Evolutionary conservation across 768 basidiomycete genomes (phyloP), one percentile per base, ranked within the genome.

Genomic region (Tubosaeta sp.): DNA sequence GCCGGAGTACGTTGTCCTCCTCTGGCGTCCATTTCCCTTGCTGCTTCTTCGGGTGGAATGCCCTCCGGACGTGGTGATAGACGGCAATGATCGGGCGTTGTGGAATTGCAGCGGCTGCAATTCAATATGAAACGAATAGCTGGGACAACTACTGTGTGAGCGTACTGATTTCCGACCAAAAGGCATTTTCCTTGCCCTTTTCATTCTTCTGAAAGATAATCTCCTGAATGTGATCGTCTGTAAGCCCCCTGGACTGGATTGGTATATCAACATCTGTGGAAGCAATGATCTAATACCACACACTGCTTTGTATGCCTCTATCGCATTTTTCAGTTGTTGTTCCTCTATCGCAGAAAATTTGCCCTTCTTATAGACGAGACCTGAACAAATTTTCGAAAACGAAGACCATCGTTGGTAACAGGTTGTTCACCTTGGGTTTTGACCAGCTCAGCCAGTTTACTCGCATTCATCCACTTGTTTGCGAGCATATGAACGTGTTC

Each of bases 291-390:
- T 27, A 19, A 50, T 48, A 43, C 16, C 17, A 72, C 83, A 44
- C 59, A 87, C 88, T 17, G 67, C 59, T 49, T 78, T 77, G 63
- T 84, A 90, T 9, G 71, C 67, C 51, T 85, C 82, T 33, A 92
- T 82, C 7, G 88, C 89, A 13, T 68, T 66, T 56, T 71, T 76
- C 1, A 91, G 67, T 55, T 84, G 84, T 25, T 82, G 76, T 52
- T 84, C 86, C 62, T 93, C 90, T 38, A 83, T 82, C 0, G 84
- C 80, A 25, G 88, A 90, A 61, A 93, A 93, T 63, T 89, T 91
- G 13, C 90, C 90, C 68, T 91, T 91, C 71, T 86, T 91, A 67
- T 89, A 91, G 3, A 88, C 78, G n/a, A 92, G 78, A 31, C 88
- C 89, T 91, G 52, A 22, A 54, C 42, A 35, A 37, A 25, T 2